Evolutionary conservation across 768 basidiomycete genomes (phyloP).

Genomic region (Suillus americanus): DNA sequence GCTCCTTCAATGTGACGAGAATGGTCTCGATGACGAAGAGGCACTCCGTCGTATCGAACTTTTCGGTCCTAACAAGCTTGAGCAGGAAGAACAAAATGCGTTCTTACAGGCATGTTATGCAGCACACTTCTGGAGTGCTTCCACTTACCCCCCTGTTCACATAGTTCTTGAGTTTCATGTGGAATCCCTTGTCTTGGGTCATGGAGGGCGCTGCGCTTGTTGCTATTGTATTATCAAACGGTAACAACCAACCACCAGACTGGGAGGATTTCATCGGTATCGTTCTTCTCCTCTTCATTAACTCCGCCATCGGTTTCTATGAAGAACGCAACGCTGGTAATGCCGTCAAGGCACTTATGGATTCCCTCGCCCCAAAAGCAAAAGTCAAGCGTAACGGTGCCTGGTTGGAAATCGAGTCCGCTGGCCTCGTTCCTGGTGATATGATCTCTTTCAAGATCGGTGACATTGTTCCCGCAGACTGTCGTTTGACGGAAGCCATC

Average conservation of each 20-base stretch:
- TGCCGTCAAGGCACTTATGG: conserved; percentile 99
- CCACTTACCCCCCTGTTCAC: neutral
- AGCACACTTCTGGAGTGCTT: neutral
- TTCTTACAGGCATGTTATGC: conserved; percentile 72
- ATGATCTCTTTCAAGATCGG: conserved; percentile 99
- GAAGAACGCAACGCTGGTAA: conserved; percentile 97
- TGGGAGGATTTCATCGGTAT: conserved; percentile 99
- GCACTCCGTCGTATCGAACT: conserved; percentile 82
- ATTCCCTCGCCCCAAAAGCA: conserved; percentile 97
- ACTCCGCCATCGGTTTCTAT: conserved; percentile 97
- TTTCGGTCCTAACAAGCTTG: conserved; percentile 96
- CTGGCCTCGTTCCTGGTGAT: conserved; percentile 91
- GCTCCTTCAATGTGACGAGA: conserved; percentile 86
- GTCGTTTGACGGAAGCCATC: conserved; percentile 94
- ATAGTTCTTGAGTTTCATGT: conserved; percentile 96
- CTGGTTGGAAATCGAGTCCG: conserved; percentile 91
- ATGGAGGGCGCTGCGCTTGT: conserved; percentile 97
- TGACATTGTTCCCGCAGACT: conserved; percentile 97
- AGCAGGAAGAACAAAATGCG: conserved; percentile 86
- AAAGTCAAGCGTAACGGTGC: conserved; percentile 83
- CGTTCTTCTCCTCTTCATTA: conserved; percentile 85
- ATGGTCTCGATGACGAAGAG: conserved; percentile 76
- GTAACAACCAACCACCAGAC: conserved; percentile 81
- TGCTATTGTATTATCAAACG: conserved; percentile 95
- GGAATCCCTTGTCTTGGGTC: conserved; percentile 99